Conservation (phyloP, 2,329 filamentous ascomycete genomes). For the Colletotrichum noveboracense region DNA sequence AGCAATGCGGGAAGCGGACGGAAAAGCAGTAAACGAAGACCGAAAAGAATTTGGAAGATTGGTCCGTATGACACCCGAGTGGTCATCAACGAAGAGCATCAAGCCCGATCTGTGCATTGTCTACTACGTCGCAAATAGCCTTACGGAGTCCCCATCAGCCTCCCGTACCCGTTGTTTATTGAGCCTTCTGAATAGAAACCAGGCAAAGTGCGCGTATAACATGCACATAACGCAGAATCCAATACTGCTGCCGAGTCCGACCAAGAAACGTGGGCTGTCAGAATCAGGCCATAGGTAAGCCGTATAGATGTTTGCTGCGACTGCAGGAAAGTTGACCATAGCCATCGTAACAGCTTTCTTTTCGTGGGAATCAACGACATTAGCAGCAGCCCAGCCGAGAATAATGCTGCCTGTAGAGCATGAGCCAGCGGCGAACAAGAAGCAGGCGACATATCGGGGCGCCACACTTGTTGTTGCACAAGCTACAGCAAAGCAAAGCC, state of each 20-base stretch:
- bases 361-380: neutral
- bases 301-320: neutral
- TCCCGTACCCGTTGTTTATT: neutral
- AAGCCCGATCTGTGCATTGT: neutral
- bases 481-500: conserved; percentile 40
- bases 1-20: neutral
- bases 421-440: neutral
- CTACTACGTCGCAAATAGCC: neutral
- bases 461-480: neutral
- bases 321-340: neutral
- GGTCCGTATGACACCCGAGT: fast-evolving
- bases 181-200: neutral
- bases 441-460: neutral
- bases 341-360: neutral
- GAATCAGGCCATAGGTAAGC: neutral
- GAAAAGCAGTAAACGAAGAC: neutral
- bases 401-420: neutral
- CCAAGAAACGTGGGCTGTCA: neutral
- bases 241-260: neutral
- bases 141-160: neutral
- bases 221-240: neutral
- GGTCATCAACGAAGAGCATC: neutral
- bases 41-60: neutral
- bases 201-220: neutral
- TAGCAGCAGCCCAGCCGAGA: neutral